Evolutionary conservation across 1,284 basidiomycete species (phyloP).

Genomic region (Exsudoporus floridanus): DNA sequence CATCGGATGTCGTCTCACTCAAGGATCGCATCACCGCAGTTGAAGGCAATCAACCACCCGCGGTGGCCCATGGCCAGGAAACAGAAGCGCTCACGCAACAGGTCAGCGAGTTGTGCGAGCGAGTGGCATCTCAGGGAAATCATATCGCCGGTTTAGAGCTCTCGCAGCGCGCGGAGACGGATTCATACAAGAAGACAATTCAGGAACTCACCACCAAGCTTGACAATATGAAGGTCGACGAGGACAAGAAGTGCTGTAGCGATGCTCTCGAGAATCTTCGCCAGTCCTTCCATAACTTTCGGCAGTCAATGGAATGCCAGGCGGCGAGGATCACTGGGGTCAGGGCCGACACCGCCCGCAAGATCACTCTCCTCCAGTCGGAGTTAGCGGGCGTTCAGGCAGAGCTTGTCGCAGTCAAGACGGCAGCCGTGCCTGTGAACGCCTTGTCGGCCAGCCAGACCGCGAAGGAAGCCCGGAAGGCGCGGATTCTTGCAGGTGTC

Average conservation of each 20-base stretch:
- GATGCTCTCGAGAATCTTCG: conserved; percentile 7
- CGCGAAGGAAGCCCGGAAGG: conserved; percentile 4
- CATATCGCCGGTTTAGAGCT: conserved; percentile 17
- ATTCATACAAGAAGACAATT: conserved; percentile 8
- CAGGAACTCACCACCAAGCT: conserved; percentile 17
- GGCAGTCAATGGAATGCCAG: conserved; percentile 16
- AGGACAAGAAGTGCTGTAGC: conserved; percentile 3
- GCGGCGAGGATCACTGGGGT: conserved; percentile 16
- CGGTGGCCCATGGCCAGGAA: background rate
- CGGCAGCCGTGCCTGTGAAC: background rate
- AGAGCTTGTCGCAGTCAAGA: conserved; percentile 15
- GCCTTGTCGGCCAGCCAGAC: background rate
- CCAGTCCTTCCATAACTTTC: conserved; percentile 5
- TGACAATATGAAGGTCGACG: background rate
- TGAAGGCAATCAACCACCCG: conserved; percentile 7
- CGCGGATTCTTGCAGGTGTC: background rate
- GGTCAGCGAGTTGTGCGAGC: conserved; percentile 7
- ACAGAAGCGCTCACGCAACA: conserved; percentile 7
- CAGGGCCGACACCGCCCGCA: conserved; percentile 24
- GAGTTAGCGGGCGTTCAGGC: conserved; percentile 14
- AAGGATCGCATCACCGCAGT: conserved; percentile 19
- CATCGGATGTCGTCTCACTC: conserved; percentile 19
- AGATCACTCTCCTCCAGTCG: conserved; percentile 18
- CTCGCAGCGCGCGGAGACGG: conserved; percentile 3
- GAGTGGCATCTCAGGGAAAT: conserved; percentile 14